Percentiles rank a stretch among this genome's conserved stretches.
Evolutionary conservation across 768 basidiomycete species (phyloP).

Genomic region (Leccinum rimulosum): DNA sequence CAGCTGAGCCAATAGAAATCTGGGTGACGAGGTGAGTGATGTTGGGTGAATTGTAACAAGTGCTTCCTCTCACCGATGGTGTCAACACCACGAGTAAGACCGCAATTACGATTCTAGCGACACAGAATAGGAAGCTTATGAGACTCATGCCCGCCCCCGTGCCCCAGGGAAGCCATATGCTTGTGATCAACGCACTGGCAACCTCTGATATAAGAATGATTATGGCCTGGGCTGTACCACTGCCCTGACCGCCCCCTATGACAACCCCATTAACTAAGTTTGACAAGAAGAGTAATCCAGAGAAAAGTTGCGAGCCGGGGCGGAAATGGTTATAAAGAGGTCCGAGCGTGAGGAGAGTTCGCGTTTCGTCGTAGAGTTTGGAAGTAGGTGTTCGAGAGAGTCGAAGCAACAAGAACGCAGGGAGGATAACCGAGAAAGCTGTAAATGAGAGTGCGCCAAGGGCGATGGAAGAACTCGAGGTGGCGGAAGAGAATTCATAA

Average conservation of each 20-base stretch:
- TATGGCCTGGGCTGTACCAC: slow-evolving; percentile 89
- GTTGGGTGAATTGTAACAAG: not conserved
- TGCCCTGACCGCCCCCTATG: slow-evolving; percentile 86
- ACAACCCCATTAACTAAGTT: slow-evolving; percentile 82
- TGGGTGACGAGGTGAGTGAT: slow-evolving; percentile 33
- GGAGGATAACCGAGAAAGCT: slow-evolving; percentile 74
- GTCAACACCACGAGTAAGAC: slow-evolving; percentile 89
- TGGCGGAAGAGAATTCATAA: slow-evolving; percentile 51
- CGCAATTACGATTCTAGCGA: slow-evolving; percentile 84
- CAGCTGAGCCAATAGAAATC: slow-evolving; percentile 80
- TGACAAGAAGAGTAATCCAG: slow-evolving; percentile 72
- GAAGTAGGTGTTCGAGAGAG: slow-evolving; percentile 78
- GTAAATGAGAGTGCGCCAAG: slow-evolving; percentile 83
- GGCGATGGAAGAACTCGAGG: slow-evolving; percentile 58
- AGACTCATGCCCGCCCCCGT: slow-evolving; percentile 96
- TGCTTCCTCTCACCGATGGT: slow-evolving; percentile 62
- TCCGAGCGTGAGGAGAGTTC: slow-evolving; percentile 85
- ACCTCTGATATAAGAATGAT: slow-evolving; percentile 90
- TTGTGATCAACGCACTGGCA: slow-evolving; percentile 80
- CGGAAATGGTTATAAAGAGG: slow-evolving; percentile 95
- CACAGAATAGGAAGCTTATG: slow-evolving; percentile 90
- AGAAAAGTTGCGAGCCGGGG: slow-evolving; percentile 88
- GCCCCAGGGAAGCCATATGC: slow-evolving; percentile 95
- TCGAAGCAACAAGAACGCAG: slow-evolving; percentile 71
- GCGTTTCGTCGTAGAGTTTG: slow-evolving; percentile 93